Evolutionary conservation across 148 eudicot genomes (phyloP), one percentile per base, ranked within the genome.

Genomic region (Agrostemma githago): DNA sequence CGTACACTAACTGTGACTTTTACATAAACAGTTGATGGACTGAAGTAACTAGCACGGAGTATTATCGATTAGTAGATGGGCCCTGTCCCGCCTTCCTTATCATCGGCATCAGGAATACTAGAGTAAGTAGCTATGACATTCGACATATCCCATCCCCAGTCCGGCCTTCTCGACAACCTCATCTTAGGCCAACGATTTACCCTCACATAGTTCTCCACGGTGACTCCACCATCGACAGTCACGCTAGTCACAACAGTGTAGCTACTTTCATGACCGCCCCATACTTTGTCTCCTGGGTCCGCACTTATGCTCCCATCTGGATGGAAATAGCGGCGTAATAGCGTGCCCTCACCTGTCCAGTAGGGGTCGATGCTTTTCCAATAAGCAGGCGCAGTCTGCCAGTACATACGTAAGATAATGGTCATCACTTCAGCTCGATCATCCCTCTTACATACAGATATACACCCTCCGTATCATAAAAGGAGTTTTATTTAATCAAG

Each of bases 181-280:
- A 93, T 51, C 8, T 77, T 83, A 12, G 92, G 97, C 98, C 97
- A 89, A 15, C 90, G 87, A 86, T 91, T 91, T 8, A 93, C 88
- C 83, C 97, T 87, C 37, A 93, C 93, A 43, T 93, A 93, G 79
- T 93, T 91, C 43, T 84, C 91, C 67, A 91, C 80, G 38, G 92
- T 86, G 60, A 77, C 79, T 54, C 92, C 89, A 26, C 84, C 85
- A 5, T 63, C 87, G 40, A 80, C 57, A 10, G 84, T 41, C 0
- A 70, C 61, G 54, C 95, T 80, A 20, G 95, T 91, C 43, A 93
- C 91, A 1, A 88, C 71, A 5, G 93, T 84, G 73, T 89, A 93
- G 26, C 87, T 78, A 16, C 89, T 81, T 79, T 88, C 98, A 15
- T 93, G 97, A n/a, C 98, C 98, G 9, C 98, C 97, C 97, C 97